Base-by-base conservation (phyloP, 2,329 filamentous ascomycete genomes). In the Apiospora pterosperma region DNA sequence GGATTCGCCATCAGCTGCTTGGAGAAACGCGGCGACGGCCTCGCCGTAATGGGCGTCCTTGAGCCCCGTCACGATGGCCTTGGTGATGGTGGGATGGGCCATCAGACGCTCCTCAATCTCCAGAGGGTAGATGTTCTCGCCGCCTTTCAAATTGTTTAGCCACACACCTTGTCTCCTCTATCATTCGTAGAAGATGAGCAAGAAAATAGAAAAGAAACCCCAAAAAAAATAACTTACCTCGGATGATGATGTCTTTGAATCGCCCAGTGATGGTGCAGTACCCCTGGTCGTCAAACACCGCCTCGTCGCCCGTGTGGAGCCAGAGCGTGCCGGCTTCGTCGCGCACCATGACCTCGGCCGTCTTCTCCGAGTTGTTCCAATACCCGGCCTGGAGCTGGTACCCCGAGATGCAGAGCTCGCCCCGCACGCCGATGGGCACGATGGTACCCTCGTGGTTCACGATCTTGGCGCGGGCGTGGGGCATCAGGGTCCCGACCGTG, bases 191-290 rank as follows among this genome's bases (percentile, higher is more conserved):
- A 12, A 34, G 39, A 52, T 28, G 31, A 23, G 34, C 25, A 34
- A n/a, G 8, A 5, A 25, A 19, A 3, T 44, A 34, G 7, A 10
- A n/a, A 19, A 16, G 11, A 6, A 31, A 34, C 2, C 2, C n/a
- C n/a, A n/a, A n/a, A n/a, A n/a, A 34, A 34, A n/a, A 8, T 42
- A 59, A 63, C 78, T 62, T 70, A 82, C 88, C 90, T 70, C 90
- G 81, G 66, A 93, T 93, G 65, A 93, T 92, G 39, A 93, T 92
- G 65, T 93, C 91, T 78, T 93, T 93, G 78, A 92, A 92, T 23
- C 90, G 81, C 0, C 91, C 90, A 0, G 90, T 93, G 69, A 93
- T 92, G 7, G 81, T 83, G 69, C 90, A 92, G 72, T 91, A 92
- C 0, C 90, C 90, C 10, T 87, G 77, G 38, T 87, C 84, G 65